Conservation (phyloP, 371 early-diverging fungal genomes). For the Conidiobolus incongruus region DNA sequence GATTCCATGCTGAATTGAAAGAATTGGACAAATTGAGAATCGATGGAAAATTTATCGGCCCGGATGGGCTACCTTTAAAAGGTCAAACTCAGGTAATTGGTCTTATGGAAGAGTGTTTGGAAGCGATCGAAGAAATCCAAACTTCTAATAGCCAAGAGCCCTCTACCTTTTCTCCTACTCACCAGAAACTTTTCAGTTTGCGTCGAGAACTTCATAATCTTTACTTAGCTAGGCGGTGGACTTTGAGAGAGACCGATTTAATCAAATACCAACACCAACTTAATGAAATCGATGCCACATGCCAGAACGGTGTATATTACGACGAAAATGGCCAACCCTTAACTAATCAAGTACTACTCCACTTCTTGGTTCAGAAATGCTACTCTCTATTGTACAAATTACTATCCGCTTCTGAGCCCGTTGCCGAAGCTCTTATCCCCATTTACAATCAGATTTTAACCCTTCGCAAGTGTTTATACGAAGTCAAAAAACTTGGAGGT, state of each 20-base stretch:
- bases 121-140: slow-evolving; percentile 53
- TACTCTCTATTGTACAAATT: slow-evolving; percentile 70
- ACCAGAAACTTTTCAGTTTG: slow-evolving; percentile 47
- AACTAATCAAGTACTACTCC: slow-evolving; percentile 38
- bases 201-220: slow-evolving; percentile 46
- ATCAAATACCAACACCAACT: slow-evolving; percentile 61
- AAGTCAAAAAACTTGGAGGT: slow-evolving; percentile 63
- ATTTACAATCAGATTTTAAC: slow-evolving; percentile 68
- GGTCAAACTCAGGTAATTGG: slow-evolving; percentile 73
- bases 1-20: slow-evolving; percentile 36
- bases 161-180: slow-evolving; percentile 35
- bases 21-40: slow-evolving; percentile 38
- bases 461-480: slow-evolving; percentile 52
- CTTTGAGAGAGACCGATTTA: slow-evolving; percentile 55
- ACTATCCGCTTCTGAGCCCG: slow-evolving; percentile 54
- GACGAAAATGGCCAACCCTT: slow-evolving; percentile 36
- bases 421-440: slow-evolving; percentile 65
- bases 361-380: slow-evolving; percentile 69
- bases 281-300: slow-evolving; percentile 38
- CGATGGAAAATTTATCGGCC: slow-evolving; percentile 29
- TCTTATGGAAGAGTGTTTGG: slow-evolving; percentile 56
- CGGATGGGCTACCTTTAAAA: slow-evolving; percentile 27
- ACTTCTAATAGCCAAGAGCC: slow-evolving; percentile 50
- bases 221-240: slow-evolving; percentile 58
- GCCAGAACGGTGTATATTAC: slow-evolving; percentile 44